Conservation (phyloP, 2,329 filamentous ascomycete genomes). For the Ilyonectria destructans region DNA sequence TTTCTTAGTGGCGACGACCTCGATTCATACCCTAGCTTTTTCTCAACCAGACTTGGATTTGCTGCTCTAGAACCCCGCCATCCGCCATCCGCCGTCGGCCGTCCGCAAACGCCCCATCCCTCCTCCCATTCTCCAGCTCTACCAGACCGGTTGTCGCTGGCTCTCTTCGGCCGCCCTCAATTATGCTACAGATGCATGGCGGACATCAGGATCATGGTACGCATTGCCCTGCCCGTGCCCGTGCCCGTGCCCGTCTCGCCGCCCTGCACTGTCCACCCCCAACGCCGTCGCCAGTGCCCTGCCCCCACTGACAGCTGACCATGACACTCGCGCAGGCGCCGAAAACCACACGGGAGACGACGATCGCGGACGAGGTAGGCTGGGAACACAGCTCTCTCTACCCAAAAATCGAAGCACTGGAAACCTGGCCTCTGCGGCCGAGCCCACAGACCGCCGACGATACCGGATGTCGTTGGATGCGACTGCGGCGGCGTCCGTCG, state of each 20-base stretch:
- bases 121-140: constrained; percentile 38
- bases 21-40: constrained; percentile 34
- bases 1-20: constrained; percentile 33
- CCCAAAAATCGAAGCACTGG: constrained; percentile 79
- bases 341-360: constrained; percentile 54
- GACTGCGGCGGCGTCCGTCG: constrained; percentile 72
- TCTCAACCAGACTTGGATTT: constrained; percentile 47
- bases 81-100: constrained; percentile 41
- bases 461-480: constrained; percentile 86
- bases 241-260: constrained; percentile 16
- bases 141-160: constrained; percentile 39
- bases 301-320: constrained; percentile 43
- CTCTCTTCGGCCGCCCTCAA: constrained; percentile 52
- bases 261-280: constrained; percentile 20
- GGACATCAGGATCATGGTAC: constrained; percentile 60
- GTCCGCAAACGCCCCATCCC: constrained; percentile 33
- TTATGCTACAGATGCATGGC: constrained; percentile 63
- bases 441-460: constrained; percentile 71
- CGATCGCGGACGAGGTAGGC: constrained; percentile 62
- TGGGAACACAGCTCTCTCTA: constrained; percentile 65
- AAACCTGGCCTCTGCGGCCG: constrained; percentile 68
- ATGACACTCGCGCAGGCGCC: constrained; percentile 48
- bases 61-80: constrained; percentile 47
- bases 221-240: constrained; percentile 36
- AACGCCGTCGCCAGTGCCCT: constrained; percentile 20